phyloP scores from a whole-genome alignment of 768 basidiomycete species.

The Mrakia frigida region DNA sequence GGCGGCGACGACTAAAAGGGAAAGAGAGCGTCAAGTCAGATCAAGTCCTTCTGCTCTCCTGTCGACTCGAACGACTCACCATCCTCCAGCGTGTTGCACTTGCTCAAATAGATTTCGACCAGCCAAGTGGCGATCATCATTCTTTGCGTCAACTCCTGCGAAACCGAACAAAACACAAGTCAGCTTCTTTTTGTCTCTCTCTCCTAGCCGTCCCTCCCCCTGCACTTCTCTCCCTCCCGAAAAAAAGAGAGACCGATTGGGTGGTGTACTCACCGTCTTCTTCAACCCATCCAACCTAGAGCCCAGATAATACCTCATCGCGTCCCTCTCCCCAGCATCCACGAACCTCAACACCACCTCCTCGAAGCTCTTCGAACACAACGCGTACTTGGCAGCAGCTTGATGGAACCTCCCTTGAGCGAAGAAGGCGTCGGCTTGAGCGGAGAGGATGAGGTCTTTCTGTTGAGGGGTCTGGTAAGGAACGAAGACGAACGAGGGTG shows the following conservation, averaged over 20 bases:
- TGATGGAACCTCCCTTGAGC: conserved; percentile 75
- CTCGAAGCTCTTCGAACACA: conserved; percentile 61
- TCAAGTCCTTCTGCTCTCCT: background rate
- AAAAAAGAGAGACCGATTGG: no score
- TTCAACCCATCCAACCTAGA: conserved; percentile 78
- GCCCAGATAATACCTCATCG: conserved; percentile 80
- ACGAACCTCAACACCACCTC: conserved; percentile 85
- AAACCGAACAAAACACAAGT: background rate
- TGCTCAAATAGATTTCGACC: conserved; percentile 92
- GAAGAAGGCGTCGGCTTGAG: conserved; percentile 77
- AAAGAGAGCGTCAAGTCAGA: background rate
- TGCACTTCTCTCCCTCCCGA: no score
- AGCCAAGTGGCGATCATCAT: conserved; percentile 99
- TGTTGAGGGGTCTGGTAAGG: conserved; percentile 68
- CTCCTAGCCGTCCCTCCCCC: no score
- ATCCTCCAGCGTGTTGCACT: conserved; percentile 94
- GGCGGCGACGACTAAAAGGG: conserved; percentile 61
- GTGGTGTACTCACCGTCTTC: conserved; percentile 66
- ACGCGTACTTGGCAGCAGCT: conserved; percentile 86
- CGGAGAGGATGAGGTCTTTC: conserved; percentile 72
- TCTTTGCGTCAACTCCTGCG: conserved; percentile 81
- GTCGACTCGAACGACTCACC: conserved; percentile 32
- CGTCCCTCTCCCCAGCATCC: conserved; percentile 83
- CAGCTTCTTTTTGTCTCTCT: background rate
- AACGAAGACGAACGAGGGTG: no score